These are phyloP conservation scores for Coemansia sp. DNA, from an alignment of 192 early-diverging fungal species.

Conservation along the genomic window DNA sequence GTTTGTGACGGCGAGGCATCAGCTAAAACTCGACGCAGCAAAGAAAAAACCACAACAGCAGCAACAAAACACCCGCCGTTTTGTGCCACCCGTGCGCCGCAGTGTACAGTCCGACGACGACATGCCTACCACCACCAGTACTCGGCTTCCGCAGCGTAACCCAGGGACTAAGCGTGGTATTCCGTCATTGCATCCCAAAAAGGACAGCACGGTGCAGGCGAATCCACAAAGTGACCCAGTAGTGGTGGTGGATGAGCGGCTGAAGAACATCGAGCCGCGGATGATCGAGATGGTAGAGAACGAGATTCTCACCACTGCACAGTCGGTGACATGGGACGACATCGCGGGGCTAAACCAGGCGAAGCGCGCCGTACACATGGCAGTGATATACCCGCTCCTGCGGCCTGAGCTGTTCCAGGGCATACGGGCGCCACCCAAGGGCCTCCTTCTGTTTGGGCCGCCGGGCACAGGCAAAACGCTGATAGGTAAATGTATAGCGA, in stretches of 20 bases:
- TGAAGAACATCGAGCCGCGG: constrained; percentile 82
- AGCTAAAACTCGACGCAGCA: constrained; percentile 26
- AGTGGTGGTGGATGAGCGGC: constrained; percentile 72
- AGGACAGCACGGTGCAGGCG: not conserved
- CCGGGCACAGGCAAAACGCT: constrained; percentile 86
- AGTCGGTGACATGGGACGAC: constrained; percentile 75
- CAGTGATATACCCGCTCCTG: constrained; percentile 79
- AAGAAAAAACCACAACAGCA: constrained; percentile 9
- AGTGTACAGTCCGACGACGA: constrained; percentile 18
- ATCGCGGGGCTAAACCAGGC: constrained; percentile 87
- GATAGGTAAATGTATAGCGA: constrained; percentile 87
- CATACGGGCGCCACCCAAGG: constrained; percentile 78
- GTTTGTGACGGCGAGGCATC: constrained; percentile 42
- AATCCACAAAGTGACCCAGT: too few species aligned
- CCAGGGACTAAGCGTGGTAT: constrained; percentile 2
- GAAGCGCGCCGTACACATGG: constrained; percentile 76
- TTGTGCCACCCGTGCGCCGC: constrained; percentile 29
- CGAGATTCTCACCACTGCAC: constrained; percentile 73
- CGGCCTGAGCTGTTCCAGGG: constrained; percentile 86
- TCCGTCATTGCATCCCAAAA: constrained; percentile 24
- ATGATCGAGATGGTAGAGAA: constrained; percentile 90
- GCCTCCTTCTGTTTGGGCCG: constrained; percentile 84
- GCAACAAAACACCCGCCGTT: constrained; percentile 2
- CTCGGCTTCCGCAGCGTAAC: not conserved
- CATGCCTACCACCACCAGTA: not conserved